Conservation (phyloP, 2,329 filamentous ascomycete species). For the Passalora sequoiae region DNA sequence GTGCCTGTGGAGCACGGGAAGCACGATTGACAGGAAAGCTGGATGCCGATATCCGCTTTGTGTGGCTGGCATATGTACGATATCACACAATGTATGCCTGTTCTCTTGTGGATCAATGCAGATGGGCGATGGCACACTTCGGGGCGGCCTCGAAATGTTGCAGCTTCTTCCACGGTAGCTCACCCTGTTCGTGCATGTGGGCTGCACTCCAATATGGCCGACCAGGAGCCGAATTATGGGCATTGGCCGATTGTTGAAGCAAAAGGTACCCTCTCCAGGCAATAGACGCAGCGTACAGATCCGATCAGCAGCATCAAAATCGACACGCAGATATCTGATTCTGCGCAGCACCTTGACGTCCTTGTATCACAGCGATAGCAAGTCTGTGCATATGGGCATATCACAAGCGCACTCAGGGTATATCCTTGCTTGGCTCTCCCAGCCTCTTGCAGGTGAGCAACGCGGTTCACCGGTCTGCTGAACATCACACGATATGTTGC, state of each 20-base stretch:
- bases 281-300: too few relatives aligned
- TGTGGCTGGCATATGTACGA: conserved; percentile 5
- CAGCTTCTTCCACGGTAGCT: not conserved
- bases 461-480: too few relatives aligned
- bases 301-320: too few relatives aligned
- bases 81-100: conserved; percentile 6
- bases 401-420: conserved; percentile 8
- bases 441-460: too few relatives aligned
- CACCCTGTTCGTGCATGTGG: not conserved
- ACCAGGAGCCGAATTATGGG: not conserved
- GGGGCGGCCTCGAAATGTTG: conserved; percentile 7
- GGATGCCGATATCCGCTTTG: conserved; percentile 1
- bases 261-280: too few relatives aligned
- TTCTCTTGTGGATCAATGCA: conserved; percentile 1
- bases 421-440: conserved; percentile 1
- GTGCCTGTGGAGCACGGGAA: not conserved
- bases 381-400: conserved; percentile 3
- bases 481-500: not conserved
- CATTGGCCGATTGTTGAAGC: not conserved
- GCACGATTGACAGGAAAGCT: conserved; percentile 7
- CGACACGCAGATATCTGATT: not conserved
- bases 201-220: too few relatives aligned
- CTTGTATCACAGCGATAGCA: conserved; percentile 4
- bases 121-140: not conserved
- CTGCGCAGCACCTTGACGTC: conserved; percentile 2